Conservation (phyloP, 805 yeast genomes). For the Saccharomyces kudriavzevii region DNA sequence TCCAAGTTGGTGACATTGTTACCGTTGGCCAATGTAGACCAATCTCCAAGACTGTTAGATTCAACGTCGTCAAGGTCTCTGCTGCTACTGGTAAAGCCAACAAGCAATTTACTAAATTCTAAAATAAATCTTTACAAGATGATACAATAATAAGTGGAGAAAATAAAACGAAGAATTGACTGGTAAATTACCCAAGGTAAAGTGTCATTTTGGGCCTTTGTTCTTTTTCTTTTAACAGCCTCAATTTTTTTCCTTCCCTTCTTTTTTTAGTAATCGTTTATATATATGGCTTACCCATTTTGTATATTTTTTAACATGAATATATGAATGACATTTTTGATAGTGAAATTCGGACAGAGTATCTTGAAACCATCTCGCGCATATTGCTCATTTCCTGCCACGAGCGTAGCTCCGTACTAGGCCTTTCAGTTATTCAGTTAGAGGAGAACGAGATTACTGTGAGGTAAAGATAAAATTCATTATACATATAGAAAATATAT, state of each 20-base stretch:
- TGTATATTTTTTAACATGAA: not conserved
- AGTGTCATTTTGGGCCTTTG: not conserved
- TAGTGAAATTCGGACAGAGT: not conserved
- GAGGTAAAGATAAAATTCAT: not conserved
- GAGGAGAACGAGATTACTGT: not conserved
- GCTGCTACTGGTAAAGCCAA: constrained; percentile 76
- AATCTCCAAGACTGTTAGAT: constrained; percentile 98
- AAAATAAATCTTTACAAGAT: constrained; percentile 30
- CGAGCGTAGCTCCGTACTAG: not conserved
- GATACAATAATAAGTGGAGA: not conserved
- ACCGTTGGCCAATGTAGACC: constrained; percentile 99
- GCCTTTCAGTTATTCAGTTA: not conserved
- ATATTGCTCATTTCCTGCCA: not conserved
- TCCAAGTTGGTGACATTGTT: constrained; percentile 95
- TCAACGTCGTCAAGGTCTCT: constrained; percentile 96
- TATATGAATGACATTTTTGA: not conserved
- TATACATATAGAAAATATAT: not conserved
- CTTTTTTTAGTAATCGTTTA: not conserved
- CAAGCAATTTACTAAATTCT: constrained; percentile 97
- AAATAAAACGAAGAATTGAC: not conserved
- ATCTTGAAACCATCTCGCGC: not conserved
- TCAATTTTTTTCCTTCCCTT: not conserved
- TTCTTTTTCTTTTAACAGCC: not conserved
- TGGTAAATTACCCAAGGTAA: not conserved
- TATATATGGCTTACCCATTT: not conserved